Evolutionary conservation across 139 green algal genomes (phyloP), one percentile per base, ranked within the genome.

Genomic region (Raphidocelis subcapitata): DNA sequence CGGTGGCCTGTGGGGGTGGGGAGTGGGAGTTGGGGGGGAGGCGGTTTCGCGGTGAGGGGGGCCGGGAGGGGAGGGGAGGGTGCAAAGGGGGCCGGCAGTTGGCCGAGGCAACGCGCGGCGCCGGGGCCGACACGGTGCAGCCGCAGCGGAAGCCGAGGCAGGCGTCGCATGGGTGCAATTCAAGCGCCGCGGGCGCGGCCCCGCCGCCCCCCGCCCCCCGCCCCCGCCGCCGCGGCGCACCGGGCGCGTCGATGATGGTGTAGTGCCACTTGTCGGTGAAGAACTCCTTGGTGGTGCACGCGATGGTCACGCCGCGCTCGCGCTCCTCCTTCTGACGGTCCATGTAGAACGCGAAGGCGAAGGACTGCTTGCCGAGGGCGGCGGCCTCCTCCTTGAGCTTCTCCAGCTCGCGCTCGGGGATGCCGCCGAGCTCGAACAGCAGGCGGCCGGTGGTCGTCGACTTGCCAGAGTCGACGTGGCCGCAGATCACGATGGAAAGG

Each of bases 281-380:
- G 90, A 99, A 99, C 95, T 99, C 94, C 94, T 97, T 98, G 87
- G 95, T 96, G 68, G 94, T 96, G 91, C 94, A 98, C 65, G 95
- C 86, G 73, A 97, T 97, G 87, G 93, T 97, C 77, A 97, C 90
- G 89, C 93, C 93, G 74, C 93, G 92, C 81, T 95, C 93, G 67
- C 92, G 89, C 89, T 97, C 93, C 81, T 94, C 92, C 91, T 97
- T 96, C 73, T 93, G 86, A 66, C 87, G 81, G 84, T 97, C 92
- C 88, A 97, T 94, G 84, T 95, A 94, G 87, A 94, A 97, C 47
- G 91, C 91, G 76, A 96, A 97, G 75, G 93, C 93, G 90, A 95
- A 97, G 26, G 90, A 95, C n/a, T 88, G 84, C 89, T 97, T 97
- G 81, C 92, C 90, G 62, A 97, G 88, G 67, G 82, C 77, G 76